These are phyloP conservation scores for Venturia pyrina DNA, from an alignment of 2,329 filamentous ascomycete species.

Conservation along the genomic window DNA sequence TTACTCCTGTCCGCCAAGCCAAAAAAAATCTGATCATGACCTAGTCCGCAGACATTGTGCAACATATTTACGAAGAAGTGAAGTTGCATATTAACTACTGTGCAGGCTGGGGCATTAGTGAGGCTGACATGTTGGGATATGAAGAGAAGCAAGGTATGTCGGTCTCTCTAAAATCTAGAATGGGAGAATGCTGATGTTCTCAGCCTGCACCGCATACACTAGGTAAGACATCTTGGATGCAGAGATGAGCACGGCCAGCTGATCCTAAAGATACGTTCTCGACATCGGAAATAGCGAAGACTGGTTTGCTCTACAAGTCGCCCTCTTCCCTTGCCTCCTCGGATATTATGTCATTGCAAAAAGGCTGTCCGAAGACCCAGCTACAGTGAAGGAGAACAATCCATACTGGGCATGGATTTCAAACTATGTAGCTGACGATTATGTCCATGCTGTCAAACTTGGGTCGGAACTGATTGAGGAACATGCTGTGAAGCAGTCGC, in stretches of 20 bases:
- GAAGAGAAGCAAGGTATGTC: constrained; percentile 62
- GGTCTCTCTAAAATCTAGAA: neutral
- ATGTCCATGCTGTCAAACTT: constrained; percentile 57
- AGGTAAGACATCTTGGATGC: constrained; percentile 20
- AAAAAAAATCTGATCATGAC: neutral
- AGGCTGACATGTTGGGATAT: constrained; percentile 59
- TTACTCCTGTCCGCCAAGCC: neutral
- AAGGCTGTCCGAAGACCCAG: constrained; percentile 54
- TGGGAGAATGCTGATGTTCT: neutral
- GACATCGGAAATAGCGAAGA: constrained; percentile 83
- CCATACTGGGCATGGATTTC: constrained; percentile 85
- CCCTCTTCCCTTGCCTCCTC: constrained; percentile 78
- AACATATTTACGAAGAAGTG: constrained; percentile 71
- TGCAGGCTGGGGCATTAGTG: constrained; percentile 64
- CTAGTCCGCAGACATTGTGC: constrained; percentile 59
- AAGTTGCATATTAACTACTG: constrained; percentile 76
- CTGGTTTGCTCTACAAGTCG: constrained; percentile 77
- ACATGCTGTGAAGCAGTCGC: constrained; percentile 62
- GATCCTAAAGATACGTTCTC: constrained; percentile 54
- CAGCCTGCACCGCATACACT: constrained; percentile 73
- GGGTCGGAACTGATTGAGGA: constrained; percentile 67
- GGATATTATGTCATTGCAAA: constrained; percentile 75
- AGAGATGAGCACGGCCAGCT: constrained; percentile 25
- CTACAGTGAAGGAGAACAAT: constrained; percentile 54
- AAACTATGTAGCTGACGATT: constrained; percentile 77